Percentiles rank a stretch among this genome's conserved stretches.
Conservation (phyloP, 352 stramenopile genomes). For the Pythium periplocum region DNA sequence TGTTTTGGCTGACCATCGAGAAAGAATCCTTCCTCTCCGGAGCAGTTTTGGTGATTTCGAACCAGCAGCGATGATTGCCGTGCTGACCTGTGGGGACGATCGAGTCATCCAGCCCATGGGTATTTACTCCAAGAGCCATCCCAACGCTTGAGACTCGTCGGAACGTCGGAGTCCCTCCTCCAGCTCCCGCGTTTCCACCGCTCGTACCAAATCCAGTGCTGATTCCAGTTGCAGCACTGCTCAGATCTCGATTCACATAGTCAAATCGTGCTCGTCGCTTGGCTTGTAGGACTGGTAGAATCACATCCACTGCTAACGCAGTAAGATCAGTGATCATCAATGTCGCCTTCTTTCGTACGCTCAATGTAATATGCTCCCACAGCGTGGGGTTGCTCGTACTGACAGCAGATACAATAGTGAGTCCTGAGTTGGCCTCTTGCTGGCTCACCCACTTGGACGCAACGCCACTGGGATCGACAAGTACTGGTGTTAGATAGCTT, state of each 20-base stretch:
- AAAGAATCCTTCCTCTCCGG: background rate
- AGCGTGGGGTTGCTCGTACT: conserved; percentile 11
- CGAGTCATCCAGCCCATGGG: background rate
- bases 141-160: conserved; percentile 12
- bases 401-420: conserved; percentile 11
- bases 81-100: background rate
- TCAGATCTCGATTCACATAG: conserved; percentile 42
- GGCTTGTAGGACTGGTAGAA: conserved; percentile 37
- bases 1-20: conserved; percentile 5
- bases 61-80: conserved; percentile 32
- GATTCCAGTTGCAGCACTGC: conserved; percentile 8
- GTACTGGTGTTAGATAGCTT: conserved; percentile 39
- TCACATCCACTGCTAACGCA: conserved; percentile 11
- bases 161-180: background rate
- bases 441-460: conserved; percentile 47
- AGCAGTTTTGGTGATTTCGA: conserved; percentile 10
- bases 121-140: conserved; percentile 3
- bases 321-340: conserved; percentile 44
- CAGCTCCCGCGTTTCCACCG: background rate
- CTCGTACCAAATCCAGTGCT: background rate
- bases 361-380: conserved; percentile 36
- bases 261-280: conserved; percentile 47
- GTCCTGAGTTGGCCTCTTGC: conserved; percentile 15
- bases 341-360: conserved; percentile 29
- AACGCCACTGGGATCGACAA: conserved; percentile 60